These are phyloP conservation scores for Chlorella sp. DNA, from an alignment of 139 green algal genomes.

Conservation along the genomic window DNA sequence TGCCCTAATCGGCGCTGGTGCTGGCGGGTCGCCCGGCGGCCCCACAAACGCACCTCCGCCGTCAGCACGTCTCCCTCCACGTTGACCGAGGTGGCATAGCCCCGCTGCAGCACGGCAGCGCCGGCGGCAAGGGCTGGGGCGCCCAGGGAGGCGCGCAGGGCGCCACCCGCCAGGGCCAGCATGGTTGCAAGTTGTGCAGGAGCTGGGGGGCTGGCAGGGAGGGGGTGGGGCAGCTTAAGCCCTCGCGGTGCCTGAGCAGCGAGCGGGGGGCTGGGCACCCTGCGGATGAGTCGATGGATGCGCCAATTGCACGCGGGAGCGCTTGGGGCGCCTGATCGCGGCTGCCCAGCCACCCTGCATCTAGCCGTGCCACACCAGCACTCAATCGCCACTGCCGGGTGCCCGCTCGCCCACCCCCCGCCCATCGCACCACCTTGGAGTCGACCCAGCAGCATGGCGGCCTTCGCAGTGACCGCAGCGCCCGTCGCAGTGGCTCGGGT, in stretches of 20 bases:
- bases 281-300: neutral
- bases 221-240: no score
- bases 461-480: conserved; percentile 2
- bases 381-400: neutral
- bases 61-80: conserved; percentile 41
- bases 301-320: neutral
- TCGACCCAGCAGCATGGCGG: conserved; percentile 1
- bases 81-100: neutral
- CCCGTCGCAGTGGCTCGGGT: neutral
- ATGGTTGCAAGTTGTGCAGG: neutral
- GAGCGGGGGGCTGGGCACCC: no score
- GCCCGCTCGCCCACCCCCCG: neutral
- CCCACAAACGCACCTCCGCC: conserved; percentile 36
- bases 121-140: no score
- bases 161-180: neutral
- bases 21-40: no score
- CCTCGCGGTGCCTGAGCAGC: no score
- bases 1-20: no score
- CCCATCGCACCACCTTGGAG: neutral
- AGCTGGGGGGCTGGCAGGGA: no score
- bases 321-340: neutral
- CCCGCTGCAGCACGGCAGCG: conserved; percentile 10
- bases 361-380: no score
- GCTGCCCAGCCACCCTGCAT: no score
- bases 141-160: no score